Evolutionary conservation across 2,329 filamentous ascomycete species (phyloP).

Genomic region (Beauveria sp.): DNA sequence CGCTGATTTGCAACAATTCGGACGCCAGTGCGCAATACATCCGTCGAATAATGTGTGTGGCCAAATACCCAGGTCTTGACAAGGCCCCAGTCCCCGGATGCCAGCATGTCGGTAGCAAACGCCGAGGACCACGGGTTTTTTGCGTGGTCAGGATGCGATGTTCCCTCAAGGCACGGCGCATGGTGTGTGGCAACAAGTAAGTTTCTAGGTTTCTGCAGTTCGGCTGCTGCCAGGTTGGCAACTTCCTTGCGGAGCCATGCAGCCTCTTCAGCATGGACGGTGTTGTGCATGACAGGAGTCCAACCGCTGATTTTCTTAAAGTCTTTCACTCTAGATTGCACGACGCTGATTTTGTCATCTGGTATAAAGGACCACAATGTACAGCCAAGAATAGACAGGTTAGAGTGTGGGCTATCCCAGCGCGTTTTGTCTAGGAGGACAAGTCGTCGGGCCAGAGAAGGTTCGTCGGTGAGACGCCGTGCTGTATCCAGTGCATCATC

Average conservation of each 20-base stretch:
- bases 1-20: constrained; percentile 37
- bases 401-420: constrained; percentile 22
- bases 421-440: constrained; percentile 31
- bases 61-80: constrained; percentile 39
- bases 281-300: constrained; percentile 42
- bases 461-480: constrained; percentile 24
- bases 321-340: constrained; percentile 41
- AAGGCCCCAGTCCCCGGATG: constrained; percentile 21
- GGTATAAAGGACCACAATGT: constrained; percentile 43
- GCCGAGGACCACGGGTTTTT: constrained; percentile 38
- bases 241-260: constrained; percentile 40
- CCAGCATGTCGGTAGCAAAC: constrained; percentile 43
- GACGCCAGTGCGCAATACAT: constrained; percentile 25
- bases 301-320: constrained; percentile 46
- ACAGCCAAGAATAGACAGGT: constrained; percentile 41
- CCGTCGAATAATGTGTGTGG: constrained; percentile 39
- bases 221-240: constrained; percentile 14
- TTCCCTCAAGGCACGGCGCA: constrained; percentile 41
- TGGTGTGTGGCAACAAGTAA: constrained; percentile 50
- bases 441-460: constrained; percentile 24
- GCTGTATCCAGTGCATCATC: constrained; percentile 25
- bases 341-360: constrained; percentile 26
- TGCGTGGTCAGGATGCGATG: constrained; percentile 40
- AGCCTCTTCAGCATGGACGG: constrained; percentile 36
- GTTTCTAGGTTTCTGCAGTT: constrained; percentile 15